phyloP scores from a whole-genome alignment of 2,329 filamentous ascomycete species.

The Ascochyta lentis region DNA sequence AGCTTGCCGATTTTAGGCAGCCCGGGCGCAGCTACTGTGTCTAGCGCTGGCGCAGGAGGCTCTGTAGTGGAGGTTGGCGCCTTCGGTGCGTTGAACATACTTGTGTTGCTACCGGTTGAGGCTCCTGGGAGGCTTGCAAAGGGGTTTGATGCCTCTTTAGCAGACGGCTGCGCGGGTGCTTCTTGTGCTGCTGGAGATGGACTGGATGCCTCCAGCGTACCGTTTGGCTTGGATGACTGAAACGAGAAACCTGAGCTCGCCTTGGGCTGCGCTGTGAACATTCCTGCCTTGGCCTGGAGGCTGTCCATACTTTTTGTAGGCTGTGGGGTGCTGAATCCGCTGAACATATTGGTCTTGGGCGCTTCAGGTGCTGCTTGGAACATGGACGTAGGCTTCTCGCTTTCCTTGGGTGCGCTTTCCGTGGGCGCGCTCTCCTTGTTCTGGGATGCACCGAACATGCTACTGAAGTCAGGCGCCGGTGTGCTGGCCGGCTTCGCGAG shows the following conservation, averaged over 20 bases:
- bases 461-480: conserved; percentile 14
- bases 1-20: conserved; percentile 35
- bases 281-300: conserved; percentile 22
- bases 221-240: conserved; percentile 25
- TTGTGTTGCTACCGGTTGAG: conserved; percentile 17
- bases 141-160: conserved; percentile 23
- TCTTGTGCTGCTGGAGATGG: conserved; percentile 17
- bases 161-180: conserved; percentile 11
- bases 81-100: conserved; percentile 25
- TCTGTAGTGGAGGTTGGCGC: conserved; percentile 21
- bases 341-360: conserved; percentile 26
- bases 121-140: conserved; percentile 23
- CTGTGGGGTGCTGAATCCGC: conserved; percentile 34
- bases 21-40: conserved; percentile 17
- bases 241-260: conserved; percentile 28
- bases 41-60: not conserved
- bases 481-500: conserved; percentile 23
- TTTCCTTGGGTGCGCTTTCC: conserved; percentile 9
- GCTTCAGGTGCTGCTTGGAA: conserved; percentile 24
- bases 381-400: conserved; percentile 11
- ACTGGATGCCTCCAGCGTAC: conserved; percentile 21
- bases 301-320: conserved; percentile 24
- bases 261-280: conserved; percentile 32
- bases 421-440: conserved; percentile 18
- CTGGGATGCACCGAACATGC: conserved; percentile 23